Conservation (phyloP, 192 early-diverging fungal species). For the Backusella liffmaniae region DNA sequence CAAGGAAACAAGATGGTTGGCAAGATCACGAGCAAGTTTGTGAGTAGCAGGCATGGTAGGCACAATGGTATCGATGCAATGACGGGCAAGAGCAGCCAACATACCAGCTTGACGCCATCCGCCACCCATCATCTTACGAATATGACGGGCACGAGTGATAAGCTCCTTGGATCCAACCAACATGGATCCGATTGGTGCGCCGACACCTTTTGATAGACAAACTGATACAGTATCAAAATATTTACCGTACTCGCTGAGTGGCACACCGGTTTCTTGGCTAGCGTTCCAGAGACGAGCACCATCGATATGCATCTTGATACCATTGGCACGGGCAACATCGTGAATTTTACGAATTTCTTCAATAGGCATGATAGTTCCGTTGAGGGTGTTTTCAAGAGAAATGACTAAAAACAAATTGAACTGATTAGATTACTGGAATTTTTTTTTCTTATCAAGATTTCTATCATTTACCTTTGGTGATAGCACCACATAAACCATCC, state of each 20-base stretch:
- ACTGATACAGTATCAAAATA: conserved; percentile 83
- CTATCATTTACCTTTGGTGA: conserved; percentile 46
- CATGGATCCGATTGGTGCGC: conserved; percentile 87
- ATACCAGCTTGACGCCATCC: conserved; percentile 91
- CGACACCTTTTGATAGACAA: conserved; percentile 91
- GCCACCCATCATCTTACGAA: conserved; percentile 90
- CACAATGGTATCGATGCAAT: conserved; percentile 72
- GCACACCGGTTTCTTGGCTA: conserved; percentile 61
- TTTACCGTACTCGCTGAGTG: conserved; percentile 65
- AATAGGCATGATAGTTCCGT: conserved; percentile 81
- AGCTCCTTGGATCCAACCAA: conserved; percentile 67
- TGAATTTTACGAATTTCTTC: conserved; percentile 71
- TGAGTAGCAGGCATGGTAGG: conserved; percentile 73
- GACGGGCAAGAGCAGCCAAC: conserved; percentile 75
- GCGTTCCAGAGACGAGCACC: conserved; percentile 95
- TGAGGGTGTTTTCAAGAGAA: conserved; percentile 87
- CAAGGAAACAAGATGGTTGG: conserved; percentile 50
- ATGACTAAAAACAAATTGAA: conserved; percentile 43
- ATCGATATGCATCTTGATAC: conserved; percentile 80
- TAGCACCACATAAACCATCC: conserved; percentile 46
- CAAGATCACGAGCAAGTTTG: conserved; percentile 58
- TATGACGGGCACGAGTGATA: conserved; percentile 82
- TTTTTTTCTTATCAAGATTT: neutral
- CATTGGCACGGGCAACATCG: conserved; percentile 49
- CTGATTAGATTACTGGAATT: neutral